These are phyloP conservation scores for Chytriomyces sp. DNA, from an alignment of 192 early-diverging fungal species.

Conservation along the genomic window DNA sequence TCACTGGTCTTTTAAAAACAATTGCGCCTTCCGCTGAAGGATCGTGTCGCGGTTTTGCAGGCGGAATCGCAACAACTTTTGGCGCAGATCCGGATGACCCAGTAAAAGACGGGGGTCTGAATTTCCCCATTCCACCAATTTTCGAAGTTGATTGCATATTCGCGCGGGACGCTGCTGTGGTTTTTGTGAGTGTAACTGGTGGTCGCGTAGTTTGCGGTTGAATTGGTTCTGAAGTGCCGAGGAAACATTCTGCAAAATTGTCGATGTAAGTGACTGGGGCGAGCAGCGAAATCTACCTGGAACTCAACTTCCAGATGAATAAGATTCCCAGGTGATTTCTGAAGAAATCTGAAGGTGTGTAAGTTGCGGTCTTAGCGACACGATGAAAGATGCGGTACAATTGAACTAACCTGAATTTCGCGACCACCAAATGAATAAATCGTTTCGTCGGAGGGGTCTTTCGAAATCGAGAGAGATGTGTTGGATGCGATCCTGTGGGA, in stretches of 20 bases:
- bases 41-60: slow-evolving; percentile 20
- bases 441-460: slow-evolving; percentile 5
- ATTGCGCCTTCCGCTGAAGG: slow-evolving; percentile 16
- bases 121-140: slow-evolving; percentile 10
- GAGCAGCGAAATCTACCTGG: too few species aligned
- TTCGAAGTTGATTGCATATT: neutral
- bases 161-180: neutral
- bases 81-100: neutral
- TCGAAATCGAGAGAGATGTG: neutral
- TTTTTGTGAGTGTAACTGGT: neutral
- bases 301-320: slow-evolving; percentile 11
- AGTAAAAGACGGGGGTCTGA: slow-evolving; percentile 13
- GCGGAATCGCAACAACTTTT: neutral
- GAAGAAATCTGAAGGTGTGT: slow-evolving; percentile 6
- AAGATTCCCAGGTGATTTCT: slow-evolving; percentile 9
- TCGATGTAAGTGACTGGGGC: too few species aligned
- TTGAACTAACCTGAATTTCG: slow-evolving; percentile 19
- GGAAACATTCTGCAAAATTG: slow-evolving; percentile 9
- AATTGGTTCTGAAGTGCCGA: neutral
- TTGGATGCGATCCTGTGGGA: slow-evolving; percentile 1
- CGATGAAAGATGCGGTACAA: neutral
- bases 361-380: neutral
- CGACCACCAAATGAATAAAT: slow-evolving; percentile 17
- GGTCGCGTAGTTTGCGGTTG: neutral
- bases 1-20: neutral